Evolutionary conservation across 2,329 filamentous ascomycete genomes (phyloP).

Genomic region (Pseudogymnoascus sp.): DNA sequence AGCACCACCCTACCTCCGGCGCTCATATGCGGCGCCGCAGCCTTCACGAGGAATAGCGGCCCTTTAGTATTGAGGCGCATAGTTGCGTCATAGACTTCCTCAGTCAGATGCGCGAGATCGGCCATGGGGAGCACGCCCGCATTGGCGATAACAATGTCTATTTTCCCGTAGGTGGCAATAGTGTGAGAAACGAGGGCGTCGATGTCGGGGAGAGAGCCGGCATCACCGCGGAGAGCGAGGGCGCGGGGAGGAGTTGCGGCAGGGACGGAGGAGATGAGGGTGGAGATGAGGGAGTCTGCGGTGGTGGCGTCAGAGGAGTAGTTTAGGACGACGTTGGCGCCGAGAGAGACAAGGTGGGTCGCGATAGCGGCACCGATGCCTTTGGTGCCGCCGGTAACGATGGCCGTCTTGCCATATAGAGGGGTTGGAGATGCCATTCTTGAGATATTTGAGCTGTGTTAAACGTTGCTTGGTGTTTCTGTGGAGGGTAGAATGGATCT

Average conservation of each 20-base stretch:
- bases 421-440: background rate
- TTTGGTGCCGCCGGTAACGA: conserved; percentile 49
- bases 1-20: conserved; percentile 43
- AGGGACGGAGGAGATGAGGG: conserved; percentile 36
- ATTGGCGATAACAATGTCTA: conserved; percentile 52
- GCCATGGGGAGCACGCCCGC: conserved; percentile 44
- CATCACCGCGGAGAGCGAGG: conserved; percentile 49
- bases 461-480: background rate
- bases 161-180: conserved; percentile 42
- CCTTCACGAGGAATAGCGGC: conserved; percentile 45
- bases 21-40: conserved; percentile 43
- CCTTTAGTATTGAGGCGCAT: conserved; percentile 51
- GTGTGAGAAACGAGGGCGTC: conserved; percentile 41
- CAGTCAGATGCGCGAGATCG: conserved; percentile 41
- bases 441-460: background rate
- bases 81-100: conserved; percentile 41
- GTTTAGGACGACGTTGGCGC: conserved; percentile 51
- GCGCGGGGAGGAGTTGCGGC: conserved; percentile 26
- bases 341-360: conserved; percentile 46
- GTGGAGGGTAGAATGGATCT: background rate
- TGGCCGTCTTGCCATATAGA: conserved; percentile 34
- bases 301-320: conserved; percentile 40
- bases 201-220: conserved; percentile 37
- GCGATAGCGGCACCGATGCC: conserved; percentile 54
- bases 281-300: conserved; percentile 41